Evolutionary conservation across 129 eudicot species (phyloP).

Genomic region (Heracleum sosnowskyi): DNA sequence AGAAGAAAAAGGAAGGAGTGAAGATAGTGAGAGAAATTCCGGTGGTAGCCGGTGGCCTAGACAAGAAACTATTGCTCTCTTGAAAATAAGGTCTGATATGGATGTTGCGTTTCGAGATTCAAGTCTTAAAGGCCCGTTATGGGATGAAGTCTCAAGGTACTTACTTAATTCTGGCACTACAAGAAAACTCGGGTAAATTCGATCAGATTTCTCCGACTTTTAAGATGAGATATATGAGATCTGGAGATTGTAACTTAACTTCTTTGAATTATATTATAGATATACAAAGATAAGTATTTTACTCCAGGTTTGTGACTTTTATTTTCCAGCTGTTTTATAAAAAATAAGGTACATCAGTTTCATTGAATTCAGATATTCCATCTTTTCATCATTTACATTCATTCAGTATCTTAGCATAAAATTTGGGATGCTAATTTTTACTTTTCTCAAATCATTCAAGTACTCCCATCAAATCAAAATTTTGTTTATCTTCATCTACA

Average conservation of each 20-base stretch:
- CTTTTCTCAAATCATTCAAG: neutral
- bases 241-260: neutral
- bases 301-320: neutral
- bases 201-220: neutral
- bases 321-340: neutral
- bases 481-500: neutral
- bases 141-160: slow-evolving; percentile 99
- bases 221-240: neutral
- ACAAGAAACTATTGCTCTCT: slow-evolving; percentile 77
- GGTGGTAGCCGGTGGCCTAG: slow-evolving; percentile 95
- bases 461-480: neutral
- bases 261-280: neutral
- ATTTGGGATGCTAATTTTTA: neutral
- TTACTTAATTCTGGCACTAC: neutral
- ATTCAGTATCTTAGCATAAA: neutral
- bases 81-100: slow-evolving; percentile 85
- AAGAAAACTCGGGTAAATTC: too few species aligned
- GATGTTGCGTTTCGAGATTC: slow-evolving; percentile 81
- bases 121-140: slow-evolving; percentile 88
- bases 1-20: slow-evolving; percentile 34
- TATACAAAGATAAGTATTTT: neutral
- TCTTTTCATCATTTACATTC: neutral
- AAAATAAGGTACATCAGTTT: neutral
- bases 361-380: neutral
- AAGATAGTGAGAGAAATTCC: slow-evolving; percentile 43